phyloP scores from a whole-genome alignment of 2,329 filamentous ascomycete species.

The Pleochaeta shiraiana region DNA sequence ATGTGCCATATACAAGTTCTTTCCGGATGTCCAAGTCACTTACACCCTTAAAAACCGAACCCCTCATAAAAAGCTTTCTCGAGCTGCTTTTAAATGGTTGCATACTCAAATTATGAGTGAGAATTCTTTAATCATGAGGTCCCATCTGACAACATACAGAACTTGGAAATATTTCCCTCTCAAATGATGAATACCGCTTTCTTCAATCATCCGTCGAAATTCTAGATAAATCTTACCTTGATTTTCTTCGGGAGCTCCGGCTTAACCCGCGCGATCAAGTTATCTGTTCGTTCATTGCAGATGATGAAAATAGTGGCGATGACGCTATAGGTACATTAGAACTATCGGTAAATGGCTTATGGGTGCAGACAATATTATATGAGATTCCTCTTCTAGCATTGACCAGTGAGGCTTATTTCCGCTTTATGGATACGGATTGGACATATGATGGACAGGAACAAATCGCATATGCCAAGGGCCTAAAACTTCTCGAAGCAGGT shows the following conservation, averaged over 20 bases:
- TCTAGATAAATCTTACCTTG: constrained; percentile 53
- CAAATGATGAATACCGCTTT: constrained; percentile 59
- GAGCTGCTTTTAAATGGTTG: constrained; percentile 69
- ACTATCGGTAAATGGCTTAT: constrained; percentile 58
- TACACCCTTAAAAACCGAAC: constrained; percentile 95
- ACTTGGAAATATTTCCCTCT: constrained; percentile 61
- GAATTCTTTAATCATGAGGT: constrained; percentile 13
- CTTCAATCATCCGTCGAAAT: constrained; percentile 63
- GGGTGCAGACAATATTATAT: constrained; percentile 93
- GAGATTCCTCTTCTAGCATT: constrained; percentile 87
- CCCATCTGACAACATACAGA: constrained; percentile 27
- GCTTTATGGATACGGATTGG: constrained; percentile 90
- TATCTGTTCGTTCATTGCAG: constrained; percentile 30
- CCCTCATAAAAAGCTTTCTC: constrained; percentile 73
- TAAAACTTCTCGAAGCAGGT: constrained; percentile 53
- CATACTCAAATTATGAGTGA: constrained; percentile 58
- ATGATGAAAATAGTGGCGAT: constrained; percentile 35
- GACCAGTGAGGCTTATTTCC: constrained; percentile 93
- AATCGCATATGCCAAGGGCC: constrained; percentile 62
- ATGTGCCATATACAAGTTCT: constrained; percentile 86
- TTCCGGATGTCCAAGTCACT: constrained; percentile 58
- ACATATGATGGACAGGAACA: constrained; percentile 70
- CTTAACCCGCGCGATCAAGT: constrained; percentile 68
- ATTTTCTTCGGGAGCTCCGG: constrained; percentile 62
- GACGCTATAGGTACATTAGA: constrained; percentile 51